Base-by-base conservation (phyloP, 2,329 filamentous ascomycete genomes). In the Diaporthe humulicola region DNA sequence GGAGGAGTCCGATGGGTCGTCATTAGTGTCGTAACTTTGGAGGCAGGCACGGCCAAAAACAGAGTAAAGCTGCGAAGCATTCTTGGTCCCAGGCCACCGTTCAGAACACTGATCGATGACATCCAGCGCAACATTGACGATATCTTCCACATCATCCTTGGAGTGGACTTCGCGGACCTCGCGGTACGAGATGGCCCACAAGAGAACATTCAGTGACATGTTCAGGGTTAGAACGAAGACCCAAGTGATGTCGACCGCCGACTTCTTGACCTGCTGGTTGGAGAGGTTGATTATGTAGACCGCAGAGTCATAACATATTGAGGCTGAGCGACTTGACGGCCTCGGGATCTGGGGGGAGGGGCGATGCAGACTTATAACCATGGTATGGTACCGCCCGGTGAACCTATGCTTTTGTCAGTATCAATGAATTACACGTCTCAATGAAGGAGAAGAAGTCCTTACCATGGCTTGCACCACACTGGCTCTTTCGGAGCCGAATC, bases 341-440 rank as follows among this genome's bases (percentile, higher is more conserved):
- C 94, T 93, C 0, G 96, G 94, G 3, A 98, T 92, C 82, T 98
- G 97, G 1, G 97, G 97, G 1, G 95, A 98, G 0, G 97, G 97
- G 3, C 97, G 91, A 82, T 95, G 97, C 77, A 98, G 89, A 78
- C 96, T 94, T 60, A 98, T 91, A 30, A 97, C 88, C 91, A 98
- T 96, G 61, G 94, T 95, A 81, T 98, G 95, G 82, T 94, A 95
- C 77, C 94, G 89, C 22, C 89, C 88, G 15, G 86, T 86, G 78
- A 93, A 93, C 90, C 91, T 93, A 72, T n/a, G 4, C 48, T 76
- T 76, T 76, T 67, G 78, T 79, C 71, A 73, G 77, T 76, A 28
- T 30, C 38, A 72, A 25, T n/a, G 4, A 12, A 14, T 33, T 56
- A n/a, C 25, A 40, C 17, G 12, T n/a, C 30, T 6, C 22, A 5